A percentile compares a stretch with the other conserved stretches of the same genome.
Conservation (phyloP, 805 yeast genomes). For the Candida silvatica region DNA sequence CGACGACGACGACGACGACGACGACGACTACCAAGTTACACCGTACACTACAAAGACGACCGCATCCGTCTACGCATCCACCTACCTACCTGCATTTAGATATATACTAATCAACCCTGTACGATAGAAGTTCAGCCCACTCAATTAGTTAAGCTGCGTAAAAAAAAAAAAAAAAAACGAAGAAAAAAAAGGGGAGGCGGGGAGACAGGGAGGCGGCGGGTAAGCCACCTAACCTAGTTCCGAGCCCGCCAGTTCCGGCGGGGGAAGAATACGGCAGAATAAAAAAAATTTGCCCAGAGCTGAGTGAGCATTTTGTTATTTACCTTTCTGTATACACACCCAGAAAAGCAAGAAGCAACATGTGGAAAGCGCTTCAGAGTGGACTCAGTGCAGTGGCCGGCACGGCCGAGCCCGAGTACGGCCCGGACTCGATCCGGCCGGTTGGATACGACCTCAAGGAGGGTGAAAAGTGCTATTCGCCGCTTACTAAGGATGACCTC, state of each 20-base stretch:
- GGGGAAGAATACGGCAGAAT: not conserved
- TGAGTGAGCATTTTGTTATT: not conserved
- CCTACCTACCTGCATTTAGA: too few relatives aligned
- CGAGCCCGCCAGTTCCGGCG: not conserved
- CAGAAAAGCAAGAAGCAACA: slow-evolving; percentile 3
- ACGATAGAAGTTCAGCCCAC: too few relatives aligned
- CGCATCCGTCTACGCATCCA: too few relatives aligned
- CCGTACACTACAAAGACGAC: too few relatives aligned
- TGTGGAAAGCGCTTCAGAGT: slow-evolving; percentile 28
- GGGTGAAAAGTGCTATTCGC: slow-evolving; percentile 49
- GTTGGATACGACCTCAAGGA: slow-evolving; percentile 46
- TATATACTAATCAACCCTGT: too few relatives aligned
- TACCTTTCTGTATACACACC: too few relatives aligned
- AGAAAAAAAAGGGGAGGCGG: not conserved
- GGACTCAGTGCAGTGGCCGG: slow-evolving; percentile 88
- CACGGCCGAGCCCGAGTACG: slow-evolving; percentile 95
- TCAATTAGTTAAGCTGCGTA: too few relatives aligned
- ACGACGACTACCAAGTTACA: not conserved
- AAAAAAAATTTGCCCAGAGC: not conserved
- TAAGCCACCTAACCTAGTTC: too few relatives aligned
- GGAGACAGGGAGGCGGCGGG: not conserved
- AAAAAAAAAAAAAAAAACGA: too few relatives aligned
- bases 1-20: not conserved
- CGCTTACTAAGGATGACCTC: slow-evolving; percentile 59
- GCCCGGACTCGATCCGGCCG: slow-evolving; percentile 86